Evolutionary conservation across 2,329 filamentous ascomycete genomes (phyloP), one percentile per base, ranked within the genome.

Genomic region (Metarhizium humberi): DNA sequence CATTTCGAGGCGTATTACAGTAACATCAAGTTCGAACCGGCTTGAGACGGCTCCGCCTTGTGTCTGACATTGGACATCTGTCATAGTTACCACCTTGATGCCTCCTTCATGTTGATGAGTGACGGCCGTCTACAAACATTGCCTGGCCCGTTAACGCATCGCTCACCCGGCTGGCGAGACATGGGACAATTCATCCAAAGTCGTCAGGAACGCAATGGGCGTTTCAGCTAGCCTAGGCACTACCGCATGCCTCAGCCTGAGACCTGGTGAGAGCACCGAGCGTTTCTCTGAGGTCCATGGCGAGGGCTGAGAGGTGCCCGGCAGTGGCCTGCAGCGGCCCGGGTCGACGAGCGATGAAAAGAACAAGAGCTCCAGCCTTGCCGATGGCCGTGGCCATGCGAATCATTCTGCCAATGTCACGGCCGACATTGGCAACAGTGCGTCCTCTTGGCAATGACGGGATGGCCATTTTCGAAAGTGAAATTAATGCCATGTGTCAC

Each of bases 181-280:
- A 70, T 2, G 69, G 57, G 0, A 59, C 66, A 10, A 64, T 59
- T 0, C 67, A 67, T 0, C 61, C 66, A 61, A 71, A 71, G 55
- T 8, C 18, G 18, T 18, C 18, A 18, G 18, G 18, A 18, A n/a
- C n/a, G n/a, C n/a, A n/a, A 18, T 58, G 0, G 63, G 60, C 3
- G 68, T 70, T 3, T 64, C 59, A 1, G 69, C 68, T 0, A 70
- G 46, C 0, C 67, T 68, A 0, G 68, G 68, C 0, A 67, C 68
- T 10, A 71, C 52, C 0, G 68, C 67, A 30, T 70, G 67, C 68
- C 45, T 70, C 68, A 0, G 68, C 67, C 50, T 71, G 68, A 0
- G 67, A 67, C 0, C 68, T 60, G 2, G 68, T 71, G 5, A 70
- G 50, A 0, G 65, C 63, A 0, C 69, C 55, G 4, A 70, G 60